phyloP scores from a whole-genome alignment of 441 rosid genomes.

The Aquilaria agallochum region DNA sequence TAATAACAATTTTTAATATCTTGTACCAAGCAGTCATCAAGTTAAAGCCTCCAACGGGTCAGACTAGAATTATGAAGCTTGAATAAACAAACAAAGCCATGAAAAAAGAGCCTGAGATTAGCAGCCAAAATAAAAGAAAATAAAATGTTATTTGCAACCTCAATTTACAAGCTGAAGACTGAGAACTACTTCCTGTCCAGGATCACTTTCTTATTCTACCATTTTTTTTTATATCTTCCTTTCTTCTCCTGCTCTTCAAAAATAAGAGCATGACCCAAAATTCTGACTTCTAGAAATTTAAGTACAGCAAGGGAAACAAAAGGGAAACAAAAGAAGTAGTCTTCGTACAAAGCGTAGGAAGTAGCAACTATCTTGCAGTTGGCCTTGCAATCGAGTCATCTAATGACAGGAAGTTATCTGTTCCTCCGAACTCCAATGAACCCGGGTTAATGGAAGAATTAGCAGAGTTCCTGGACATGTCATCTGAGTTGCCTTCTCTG shows the following conservation, averaged over 20 bases:
- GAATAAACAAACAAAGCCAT: too few species aligned
- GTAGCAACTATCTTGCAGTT: constrained; percentile 46
- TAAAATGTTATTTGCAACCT: too few species aligned
- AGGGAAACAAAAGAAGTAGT: not conserved
- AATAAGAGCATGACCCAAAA: constrained; percentile 1
- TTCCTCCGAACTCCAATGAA: constrained; percentile 40
- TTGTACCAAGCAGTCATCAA: too few species aligned
- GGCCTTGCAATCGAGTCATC: constrained; percentile 70
- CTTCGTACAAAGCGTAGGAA: constrained; percentile 19
- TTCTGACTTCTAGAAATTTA: not conserved
- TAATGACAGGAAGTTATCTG: constrained; percentile 47
- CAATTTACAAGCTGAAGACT: too few species aligned
- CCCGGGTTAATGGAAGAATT: constrained; percentile 70
- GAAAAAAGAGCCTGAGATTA: too few species aligned
- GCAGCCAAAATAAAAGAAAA: too few species aligned
- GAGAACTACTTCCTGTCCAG: not conserved
- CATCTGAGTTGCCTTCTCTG: constrained; percentile 71
- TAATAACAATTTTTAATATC: too few species aligned
- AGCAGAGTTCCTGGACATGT: constrained; percentile 60
- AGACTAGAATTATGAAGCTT: too few species aligned
- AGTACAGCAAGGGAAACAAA: not conserved
- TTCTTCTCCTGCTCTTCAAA: not conserved
- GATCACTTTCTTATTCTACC: not conserved
- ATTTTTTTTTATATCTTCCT: not conserved
- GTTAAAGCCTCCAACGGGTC: too few species aligned